Conservation (phyloP, 2,329 filamentous ascomycete genomes). For the Talaromyces sp. region DNA sequence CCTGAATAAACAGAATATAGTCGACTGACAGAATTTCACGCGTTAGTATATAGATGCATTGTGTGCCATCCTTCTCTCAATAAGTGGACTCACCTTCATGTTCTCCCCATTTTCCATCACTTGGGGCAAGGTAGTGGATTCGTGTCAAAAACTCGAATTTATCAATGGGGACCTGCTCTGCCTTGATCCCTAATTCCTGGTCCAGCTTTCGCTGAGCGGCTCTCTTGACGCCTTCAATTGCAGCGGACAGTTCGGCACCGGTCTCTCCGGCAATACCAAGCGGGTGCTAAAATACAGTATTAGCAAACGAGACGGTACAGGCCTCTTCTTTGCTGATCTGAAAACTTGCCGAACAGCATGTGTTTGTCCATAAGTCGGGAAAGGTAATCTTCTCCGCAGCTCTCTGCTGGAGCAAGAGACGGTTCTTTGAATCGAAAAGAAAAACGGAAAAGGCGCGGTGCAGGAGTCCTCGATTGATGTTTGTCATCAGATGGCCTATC, state of each 20-base stretch:
- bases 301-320: not conserved
- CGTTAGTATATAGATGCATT: not conserved
- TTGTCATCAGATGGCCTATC: slow-evolving; percentile 93
- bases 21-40: slow-evolving; percentile 58
- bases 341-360: slow-evolving; percentile 69
- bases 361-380: slow-evolving; percentile 99
- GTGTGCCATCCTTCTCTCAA: not conserved
- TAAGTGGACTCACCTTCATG: slow-evolving; percentile 71
- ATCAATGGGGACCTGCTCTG: slow-evolving; percentile 80
- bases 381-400: slow-evolving; percentile 98
- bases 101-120: slow-evolving; percentile 97
- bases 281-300: slow-evolving; percentile 53
- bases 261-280: slow-evolving; percentile 88
- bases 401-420: slow-evolving; percentile 89
- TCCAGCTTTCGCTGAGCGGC: slow-evolving; percentile 90
- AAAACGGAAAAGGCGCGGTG: slow-evolving; percentile 98
- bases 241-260: slow-evolving; percentile 71
- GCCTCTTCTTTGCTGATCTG: not conserved
- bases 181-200: slow-evolving; percentile 89
- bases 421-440: slow-evolving; percentile 90
- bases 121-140: slow-evolving; percentile 97
- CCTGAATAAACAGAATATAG: slow-evolving; percentile 97
- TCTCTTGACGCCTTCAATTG: slow-evolving; percentile 79
- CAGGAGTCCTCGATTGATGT: slow-evolving; percentile 91
- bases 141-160: slow-evolving; percentile 90